Base-by-base conservation (phyloP, 2,329 filamentous ascomycete genomes). In the Beauveria sp. region DNA sequence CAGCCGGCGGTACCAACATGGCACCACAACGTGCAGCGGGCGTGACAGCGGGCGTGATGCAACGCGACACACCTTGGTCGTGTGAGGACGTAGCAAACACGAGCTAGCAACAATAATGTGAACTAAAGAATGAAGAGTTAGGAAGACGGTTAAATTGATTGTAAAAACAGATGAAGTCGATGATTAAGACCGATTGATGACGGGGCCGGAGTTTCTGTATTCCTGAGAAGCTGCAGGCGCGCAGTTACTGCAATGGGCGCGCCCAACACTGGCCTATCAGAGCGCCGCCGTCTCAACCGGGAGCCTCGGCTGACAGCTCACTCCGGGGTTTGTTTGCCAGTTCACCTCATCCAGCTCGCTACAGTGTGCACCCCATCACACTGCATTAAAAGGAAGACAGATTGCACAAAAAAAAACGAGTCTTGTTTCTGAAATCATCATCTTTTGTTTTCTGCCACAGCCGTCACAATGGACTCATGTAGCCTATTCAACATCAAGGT, bases 401-500 rank as follows among this genome's bases (percentile, higher is more conserved):
- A 18, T 7, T 41, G 9, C 5, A n/a, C n/a, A n/a, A 10, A 53
- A 14, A 18, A 34, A 14, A 24, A 0, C 22, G 22, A 24, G 22
- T 24, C 22, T 12, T 2, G 5, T 26, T 3, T 18, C 6, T 12
- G 4, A 24, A 18, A 12, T 22, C 10, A 34, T 12, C 3, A n/a
- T 34, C 12, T 55, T 34, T 2, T 30, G 1, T 3, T 5, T 22
- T 12, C n/a, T 18, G 10, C 8, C 10, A 16, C 16, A 40, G 24
- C 14, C 26, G 16, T 9, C 5, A 16, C 44, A 1, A 57, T 57
- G 55, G 55, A 57, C 41, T 41, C 55, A 16, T 9, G 9, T 10
- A 79, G 65, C 63, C 75, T 87, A 43, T 86, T 86, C 68, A 75
- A 81, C 65, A 82, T 87, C 66, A 82, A 85, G 78, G 84, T 84